phyloP scores from a whole-genome alignment of 106 monocot genomes.

The Iris macrosiphon region DNA sequence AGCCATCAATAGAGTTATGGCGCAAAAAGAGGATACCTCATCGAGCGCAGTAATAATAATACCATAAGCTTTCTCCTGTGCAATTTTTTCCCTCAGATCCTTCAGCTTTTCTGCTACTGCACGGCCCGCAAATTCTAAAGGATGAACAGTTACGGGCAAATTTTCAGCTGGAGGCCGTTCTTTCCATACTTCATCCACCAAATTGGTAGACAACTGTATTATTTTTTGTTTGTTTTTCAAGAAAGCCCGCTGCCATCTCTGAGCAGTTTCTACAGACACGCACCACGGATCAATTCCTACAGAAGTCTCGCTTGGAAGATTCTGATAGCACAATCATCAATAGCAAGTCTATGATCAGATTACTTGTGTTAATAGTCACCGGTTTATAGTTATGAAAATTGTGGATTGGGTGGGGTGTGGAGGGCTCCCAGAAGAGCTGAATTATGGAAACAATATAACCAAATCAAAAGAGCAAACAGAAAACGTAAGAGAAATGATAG shows the following conservation, averaged over 20 bases:
- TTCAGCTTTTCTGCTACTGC: slow-evolving; percentile 77
- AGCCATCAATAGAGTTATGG: neutral
- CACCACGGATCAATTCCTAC: slow-evolving; percentile 95
- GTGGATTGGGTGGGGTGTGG: too few relatives aligned
- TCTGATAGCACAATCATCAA: slow-evolving; percentile 33
- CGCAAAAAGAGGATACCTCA: slow-evolving; percentile 46
- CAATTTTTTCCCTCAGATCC: slow-evolving; percentile 61
- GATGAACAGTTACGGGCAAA: slow-evolving; percentile 58
- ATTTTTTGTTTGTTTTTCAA: slow-evolving; percentile 66
- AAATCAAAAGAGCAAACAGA: neutral
- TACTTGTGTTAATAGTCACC: too few relatives aligned
- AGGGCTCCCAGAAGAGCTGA: too few relatives aligned
- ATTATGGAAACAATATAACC: too few relatives aligned
- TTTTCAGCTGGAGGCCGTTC: slow-evolving; percentile 55
- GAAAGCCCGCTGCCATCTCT: slow-evolving; percentile 76
- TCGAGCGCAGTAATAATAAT: slow-evolving; percentile 80
- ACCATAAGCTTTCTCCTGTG: slow-evolving; percentile 54
- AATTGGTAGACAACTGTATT: slow-evolving; percentile 58
- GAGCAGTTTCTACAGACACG: slow-evolving; percentile 79
- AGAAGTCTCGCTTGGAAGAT: slow-evolving; percentile 62
- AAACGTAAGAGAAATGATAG: neutral
- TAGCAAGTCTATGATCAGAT: neutral
- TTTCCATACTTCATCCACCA: slow-evolving; percentile 92
- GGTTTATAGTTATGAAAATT: too few relatives aligned
- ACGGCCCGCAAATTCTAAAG: slow-evolving; percentile 69